Evolutionary conservation across 2,329 filamentous ascomycete species (phyloP), one percentile per base, ranked within the genome.

Genomic region (Pseudogymnoascus sp.): DNA sequence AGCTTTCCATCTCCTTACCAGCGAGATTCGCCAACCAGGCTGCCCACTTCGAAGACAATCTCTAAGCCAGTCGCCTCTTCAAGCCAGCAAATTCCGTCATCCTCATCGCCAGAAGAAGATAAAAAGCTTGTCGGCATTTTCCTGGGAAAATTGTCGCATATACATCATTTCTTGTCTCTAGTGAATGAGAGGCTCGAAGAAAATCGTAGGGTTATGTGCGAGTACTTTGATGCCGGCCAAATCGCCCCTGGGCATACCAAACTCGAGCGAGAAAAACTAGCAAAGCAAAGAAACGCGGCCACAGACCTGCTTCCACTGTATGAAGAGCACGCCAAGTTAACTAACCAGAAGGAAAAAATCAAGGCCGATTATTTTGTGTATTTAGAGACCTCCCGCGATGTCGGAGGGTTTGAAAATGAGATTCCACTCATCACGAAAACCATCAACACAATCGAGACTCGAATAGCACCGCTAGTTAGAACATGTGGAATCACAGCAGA

Each of bases 121-220:
- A 68, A 67, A 47, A 67, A 63, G 32, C 22, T 71, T 12, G 65
- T 69, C 3, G 60, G 41, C 6, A 22, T 64, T 1, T 71, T 64
- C 58, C 37, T 72, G 7, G 64, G 64, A 14, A 58, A 67, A 9
- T 64, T 67, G 34, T 61, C 57, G 1, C 37, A 62, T 11, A 59
- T 72, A 28, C 30, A 35, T 7, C 58, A 64, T 16, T 69, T 69
- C 60, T 37, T 37, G 57, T 37, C 59, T 2, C 32, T 67, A 8
- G 63, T 67, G 14, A 59, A 69, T 14, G 39, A 61, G 18, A 62
- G 61, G 32, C 58, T 66, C 22, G 28, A 70, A 7, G 34, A 30
- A 22, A 60, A 69, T 32, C 71, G 68, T 47, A 58, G 62, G 4
- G 57, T 64, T 11, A 61, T 50, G 7, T 60, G 60, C 14, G 28